Conservation (phyloP, 1,139 yeast genomes). For the Zygosaccharomyces pseudobailii region DNA sequence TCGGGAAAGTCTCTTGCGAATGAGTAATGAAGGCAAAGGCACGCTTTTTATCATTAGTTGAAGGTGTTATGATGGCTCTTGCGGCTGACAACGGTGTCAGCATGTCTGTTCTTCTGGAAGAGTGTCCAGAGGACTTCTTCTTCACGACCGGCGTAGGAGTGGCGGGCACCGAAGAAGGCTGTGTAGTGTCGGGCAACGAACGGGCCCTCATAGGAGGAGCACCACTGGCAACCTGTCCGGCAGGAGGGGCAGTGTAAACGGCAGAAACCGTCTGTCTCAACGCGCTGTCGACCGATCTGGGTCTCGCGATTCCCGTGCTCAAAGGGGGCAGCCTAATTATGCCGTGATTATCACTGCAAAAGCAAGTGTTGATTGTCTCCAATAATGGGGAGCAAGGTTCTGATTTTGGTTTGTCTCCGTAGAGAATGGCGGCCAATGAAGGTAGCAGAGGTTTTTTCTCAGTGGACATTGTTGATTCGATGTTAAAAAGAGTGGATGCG, state of each 20-base stretch:
- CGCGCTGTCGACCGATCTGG: slow-evolving; percentile 26
- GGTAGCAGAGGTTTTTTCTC: slow-evolving; percentile 11
- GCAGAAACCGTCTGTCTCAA: slow-evolving; percentile 20
- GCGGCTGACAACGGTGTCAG: slow-evolving; percentile 28
- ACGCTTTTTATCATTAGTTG: slow-evolving; percentile 35
- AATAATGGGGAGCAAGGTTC: slow-evolving; percentile 12
- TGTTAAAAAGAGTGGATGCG: neutral
- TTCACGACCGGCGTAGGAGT: slow-evolving; percentile 19
- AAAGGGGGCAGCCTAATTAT: slow-evolving; percentile 30
- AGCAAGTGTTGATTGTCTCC: slow-evolving; percentile 9
- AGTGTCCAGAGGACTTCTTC: slow-evolving; percentile 5
- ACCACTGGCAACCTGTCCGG: neutral
- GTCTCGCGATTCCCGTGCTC: slow-evolving; percentile 15
- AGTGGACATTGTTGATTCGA: slow-evolving; percentile 3
- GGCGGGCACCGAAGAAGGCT: neutral
- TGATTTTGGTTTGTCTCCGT: slow-evolving; percentile 6
- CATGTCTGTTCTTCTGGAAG: slow-evolving; percentile 17
- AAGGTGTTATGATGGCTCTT: slow-evolving; percentile 26
- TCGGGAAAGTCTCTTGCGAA: slow-evolving; percentile 80
- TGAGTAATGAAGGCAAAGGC: slow-evolving; percentile 88
- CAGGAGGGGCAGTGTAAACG: neutral
- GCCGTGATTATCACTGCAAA: slow-evolving; percentile 17
- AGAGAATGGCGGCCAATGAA: slow-evolving; percentile 13
- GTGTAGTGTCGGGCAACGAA: slow-evolving; percentile 2
- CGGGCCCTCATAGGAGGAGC: slow-evolving; percentile 4